Conservation (phyloP, 495 filamentous ascomycete genomes). For the Lasiosphaeria hispida region DNA sequence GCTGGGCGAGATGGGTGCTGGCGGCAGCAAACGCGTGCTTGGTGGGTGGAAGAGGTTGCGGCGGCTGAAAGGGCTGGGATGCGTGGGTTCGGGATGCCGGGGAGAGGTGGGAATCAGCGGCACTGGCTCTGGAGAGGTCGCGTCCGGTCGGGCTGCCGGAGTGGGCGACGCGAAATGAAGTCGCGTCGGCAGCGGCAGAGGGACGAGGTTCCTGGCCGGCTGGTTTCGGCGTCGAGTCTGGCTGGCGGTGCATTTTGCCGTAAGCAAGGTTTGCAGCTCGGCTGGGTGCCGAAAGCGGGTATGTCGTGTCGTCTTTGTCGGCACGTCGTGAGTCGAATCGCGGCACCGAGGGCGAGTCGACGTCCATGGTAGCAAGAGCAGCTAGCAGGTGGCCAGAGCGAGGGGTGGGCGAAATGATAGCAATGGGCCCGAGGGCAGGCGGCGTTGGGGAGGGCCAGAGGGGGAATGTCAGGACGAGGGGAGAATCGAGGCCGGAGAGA, state of each 20-base stretch:
- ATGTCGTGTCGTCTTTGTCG: constrained; percentile 25
- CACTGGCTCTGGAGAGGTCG: constrained; percentile 12
- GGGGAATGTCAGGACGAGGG: background rate
- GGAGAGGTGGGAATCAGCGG: constrained; percentile 13
- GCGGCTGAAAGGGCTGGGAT: too few species aligned
- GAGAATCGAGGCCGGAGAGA: constrained; percentile 9
- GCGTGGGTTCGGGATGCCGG: background rate
- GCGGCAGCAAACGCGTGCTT: background rate
- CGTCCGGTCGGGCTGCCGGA: constrained; percentile 17
- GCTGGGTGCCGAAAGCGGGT: constrained; percentile 18
- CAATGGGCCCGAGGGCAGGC: constrained; percentile 8
- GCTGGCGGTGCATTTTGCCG: constrained; percentile 14
- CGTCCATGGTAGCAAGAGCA: constrained; percentile 20
- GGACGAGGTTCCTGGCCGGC: constrained; percentile 6
- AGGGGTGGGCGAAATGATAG: constrained; percentile 10
- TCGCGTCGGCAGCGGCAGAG: constrained; percentile 18
- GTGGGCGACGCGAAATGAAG: constrained; percentile 11
- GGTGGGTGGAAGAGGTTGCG: background rate
- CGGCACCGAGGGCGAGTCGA: constrained; percentile 23
- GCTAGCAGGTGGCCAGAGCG: constrained; percentile 3
- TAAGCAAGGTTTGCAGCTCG: constrained; percentile 4
- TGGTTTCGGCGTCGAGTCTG: constrained; percentile 3
- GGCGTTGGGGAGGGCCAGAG: constrained; percentile 14
- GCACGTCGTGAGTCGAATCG: constrained; percentile 28
- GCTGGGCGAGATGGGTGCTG: background rate